Conservation (phyloP, 768 basidiomycete genomes). For the Auriscalpium vulgare region DNA sequence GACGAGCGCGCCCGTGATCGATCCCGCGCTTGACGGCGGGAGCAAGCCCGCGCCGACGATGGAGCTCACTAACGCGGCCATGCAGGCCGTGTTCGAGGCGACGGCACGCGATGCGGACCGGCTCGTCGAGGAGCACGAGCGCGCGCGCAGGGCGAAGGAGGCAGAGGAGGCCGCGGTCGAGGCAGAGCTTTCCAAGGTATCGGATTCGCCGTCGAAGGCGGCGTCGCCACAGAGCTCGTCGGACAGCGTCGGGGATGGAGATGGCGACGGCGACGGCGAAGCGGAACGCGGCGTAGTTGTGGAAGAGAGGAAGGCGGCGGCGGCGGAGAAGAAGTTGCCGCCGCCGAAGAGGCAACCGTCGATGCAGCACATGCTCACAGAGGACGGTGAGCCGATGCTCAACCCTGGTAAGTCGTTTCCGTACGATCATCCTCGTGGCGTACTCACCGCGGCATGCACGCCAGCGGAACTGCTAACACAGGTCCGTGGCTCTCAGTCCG, state of each 20-base stretch:
- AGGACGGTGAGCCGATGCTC: slow-evolving; percentile 60
- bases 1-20: slow-evolving; percentile 24
- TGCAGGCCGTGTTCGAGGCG: slow-evolving; percentile 29
- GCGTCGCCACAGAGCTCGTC: not conserved
- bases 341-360: not conserved
- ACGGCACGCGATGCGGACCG: slow-evolving; percentile 23
- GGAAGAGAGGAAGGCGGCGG: not conserved
- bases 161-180: slow-evolving; percentile 5
- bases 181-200: not conserved
- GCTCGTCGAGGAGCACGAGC: not conserved
- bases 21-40: slow-evolving; percentile 28
- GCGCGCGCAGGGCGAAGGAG: not conserved
- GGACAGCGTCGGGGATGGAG: not conserved
- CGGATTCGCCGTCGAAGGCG: not conserved
- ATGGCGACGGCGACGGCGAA: not conserved
- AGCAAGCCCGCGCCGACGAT: slow-evolving; percentile 12
- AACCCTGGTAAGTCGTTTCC: slow-evolving; percentile 48
- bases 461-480: slow-evolving; percentile 57
- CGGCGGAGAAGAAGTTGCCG: not conserved
- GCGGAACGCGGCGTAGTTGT: not conserved
- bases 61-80: slow-evolving; percentile 17
- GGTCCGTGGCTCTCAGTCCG: slow-evolving; percentile 26
- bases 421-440: not conserved
- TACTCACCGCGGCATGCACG: slow-evolving; percentile 3
- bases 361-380: slow-evolving; percentile 35